These are phyloP conservation scores for Blastomyces silverae DNA, from an alignment of 2,329 filamentous ascomycete genomes.

Conservation along the genomic window DNA sequence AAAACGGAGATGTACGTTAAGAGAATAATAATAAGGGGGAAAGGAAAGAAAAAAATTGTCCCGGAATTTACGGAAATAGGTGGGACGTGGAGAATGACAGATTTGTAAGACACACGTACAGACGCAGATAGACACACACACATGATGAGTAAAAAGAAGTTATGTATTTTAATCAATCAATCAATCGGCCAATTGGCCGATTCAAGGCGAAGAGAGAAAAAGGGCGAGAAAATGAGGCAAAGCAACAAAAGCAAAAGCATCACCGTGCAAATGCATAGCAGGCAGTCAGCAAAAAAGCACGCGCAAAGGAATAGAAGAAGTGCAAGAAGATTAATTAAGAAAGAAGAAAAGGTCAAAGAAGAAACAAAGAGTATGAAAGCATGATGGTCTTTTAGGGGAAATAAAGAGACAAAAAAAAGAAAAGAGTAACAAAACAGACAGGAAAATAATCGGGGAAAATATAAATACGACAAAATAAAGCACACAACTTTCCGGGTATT, in stretches of 20 bases:
- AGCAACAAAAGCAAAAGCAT: background rate
- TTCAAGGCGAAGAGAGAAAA: background rate
- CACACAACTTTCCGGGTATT: conserved; percentile 12
- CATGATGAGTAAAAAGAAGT: conserved; percentile 4
- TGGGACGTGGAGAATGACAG: background rate
- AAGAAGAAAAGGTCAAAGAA: conserved; percentile 16
- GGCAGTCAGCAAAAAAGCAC: background rate
- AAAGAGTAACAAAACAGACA: conserved; percentile 15
- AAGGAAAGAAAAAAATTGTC: background rate
- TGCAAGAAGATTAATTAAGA: conserved; percentile 7
- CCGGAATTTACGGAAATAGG: background rate
- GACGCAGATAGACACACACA: background rate
- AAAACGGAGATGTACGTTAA: background rate
- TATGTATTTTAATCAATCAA: conserved; percentile 6
- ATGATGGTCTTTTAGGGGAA: conserved; percentile 9
- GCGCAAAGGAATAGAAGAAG: background rate
- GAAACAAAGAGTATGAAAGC: conserved; percentile 15
- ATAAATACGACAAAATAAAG: conserved; percentile 7
- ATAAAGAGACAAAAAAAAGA: conserved; percentile 15
- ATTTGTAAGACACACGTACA: background rate
- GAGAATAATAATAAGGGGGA: background rate
- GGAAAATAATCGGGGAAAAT: conserved; percentile 11
- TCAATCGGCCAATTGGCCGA: conserved; percentile 8
- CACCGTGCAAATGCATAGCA: conserved; percentile 10
- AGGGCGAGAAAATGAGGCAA: no score